These are phyloP conservation scores for Raphanus hybrid DNA, from an alignment of 441 rosid genomes.

Conservation along the genomic window DNA sequence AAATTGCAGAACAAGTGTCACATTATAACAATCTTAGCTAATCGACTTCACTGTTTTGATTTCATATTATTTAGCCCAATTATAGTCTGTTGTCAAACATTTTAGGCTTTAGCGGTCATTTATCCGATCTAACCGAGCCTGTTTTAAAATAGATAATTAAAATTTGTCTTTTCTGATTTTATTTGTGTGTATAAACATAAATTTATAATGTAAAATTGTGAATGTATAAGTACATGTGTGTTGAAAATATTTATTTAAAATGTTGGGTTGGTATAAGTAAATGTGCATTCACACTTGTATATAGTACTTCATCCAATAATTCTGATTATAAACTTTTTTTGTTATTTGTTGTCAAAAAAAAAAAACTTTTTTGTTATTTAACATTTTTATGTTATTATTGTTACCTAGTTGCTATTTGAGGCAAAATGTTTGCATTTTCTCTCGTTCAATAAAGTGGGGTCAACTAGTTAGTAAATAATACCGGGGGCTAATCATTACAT, in stretches of 20 bases:
- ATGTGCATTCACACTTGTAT: neutral
- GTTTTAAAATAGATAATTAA: neutral
- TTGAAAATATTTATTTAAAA: too few relatives aligned
- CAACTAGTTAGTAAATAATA: neutral
- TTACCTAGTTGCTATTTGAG: neutral
- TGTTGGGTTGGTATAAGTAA: neutral
- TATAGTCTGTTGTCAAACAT: neutral
- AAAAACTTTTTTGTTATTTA: too few relatives aligned
- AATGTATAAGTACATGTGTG: neutral
- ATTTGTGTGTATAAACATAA: neutral
- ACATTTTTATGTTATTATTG: too few relatives aligned
- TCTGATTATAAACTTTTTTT: too few relatives aligned
- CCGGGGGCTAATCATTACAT: neutral
- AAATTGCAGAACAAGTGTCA: slow-evolving; percentile 1
- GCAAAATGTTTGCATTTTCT: neutral
- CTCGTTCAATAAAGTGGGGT: neutral
- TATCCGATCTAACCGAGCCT: neutral
- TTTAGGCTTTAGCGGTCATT: neutral
- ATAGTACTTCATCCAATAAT: neutral
- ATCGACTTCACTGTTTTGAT: neutral
- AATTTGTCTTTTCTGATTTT: neutral
- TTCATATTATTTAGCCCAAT: neutral
- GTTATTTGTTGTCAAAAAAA: too few relatives aligned
- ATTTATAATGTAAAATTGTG: neutral
- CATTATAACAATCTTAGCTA: neutral